Percentiles rank a stretch among this genome's conserved stretches.
Evolutionary conservation across 2,329 filamentous ascomycete species (phyloP).

Genomic region (Drechmeria coniospora): DNA sequence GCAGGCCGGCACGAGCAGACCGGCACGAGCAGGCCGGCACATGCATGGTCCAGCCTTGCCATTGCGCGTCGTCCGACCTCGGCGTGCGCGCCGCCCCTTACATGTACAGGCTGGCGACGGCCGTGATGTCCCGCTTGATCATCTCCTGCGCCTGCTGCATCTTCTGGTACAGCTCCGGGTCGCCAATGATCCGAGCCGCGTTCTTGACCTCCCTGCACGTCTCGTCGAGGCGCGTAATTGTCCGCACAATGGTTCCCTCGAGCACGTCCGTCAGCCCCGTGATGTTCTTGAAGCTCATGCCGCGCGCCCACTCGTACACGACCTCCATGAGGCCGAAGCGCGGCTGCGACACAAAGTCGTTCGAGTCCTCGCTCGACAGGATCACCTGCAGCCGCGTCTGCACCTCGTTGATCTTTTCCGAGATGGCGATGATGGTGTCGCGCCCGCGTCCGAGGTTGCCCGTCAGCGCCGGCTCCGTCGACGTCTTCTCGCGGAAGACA

Average conservation of each 20-base stretch:
- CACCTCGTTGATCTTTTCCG: slow-evolving; percentile 80
- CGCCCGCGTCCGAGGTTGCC: slow-evolving; percentile 68
- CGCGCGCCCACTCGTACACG: slow-evolving; percentile 94
- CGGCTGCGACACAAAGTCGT: slow-evolving; percentile 76
- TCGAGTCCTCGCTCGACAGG: slow-evolving; percentile 73
- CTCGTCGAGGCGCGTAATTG: slow-evolving; percentile 87
- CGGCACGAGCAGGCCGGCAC: no score
- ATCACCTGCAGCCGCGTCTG: slow-evolving; percentile 90
- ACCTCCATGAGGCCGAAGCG: slow-evolving; percentile 93
- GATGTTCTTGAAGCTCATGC: slow-evolving; percentile 97
- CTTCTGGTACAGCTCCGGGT: slow-evolving; percentile 84
- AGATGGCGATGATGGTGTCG: slow-evolving; percentile 74
- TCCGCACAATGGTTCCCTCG: slow-evolving; percentile 91
- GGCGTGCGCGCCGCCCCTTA: slow-evolving; percentile 19
- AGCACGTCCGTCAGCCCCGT: slow-evolving; percentile 91
- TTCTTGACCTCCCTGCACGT: slow-evolving; percentile 97
- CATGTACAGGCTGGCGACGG: slow-evolving; percentile 80
- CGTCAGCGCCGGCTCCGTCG: slow-evolving; percentile 64
- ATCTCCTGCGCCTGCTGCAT: slow-evolving; percentile 96
- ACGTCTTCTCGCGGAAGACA: slow-evolving; percentile 95
- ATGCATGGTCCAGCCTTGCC: no score
- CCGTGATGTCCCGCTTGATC: slow-evolving; percentile 92
- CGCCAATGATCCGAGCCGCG: slow-evolving; percentile 85
- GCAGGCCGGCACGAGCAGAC: no score
- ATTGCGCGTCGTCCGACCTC: neutral